Evolutionary conservation across 179 eudicot species (phyloP).

Genomic region (Silene noctiflora): DNA sequence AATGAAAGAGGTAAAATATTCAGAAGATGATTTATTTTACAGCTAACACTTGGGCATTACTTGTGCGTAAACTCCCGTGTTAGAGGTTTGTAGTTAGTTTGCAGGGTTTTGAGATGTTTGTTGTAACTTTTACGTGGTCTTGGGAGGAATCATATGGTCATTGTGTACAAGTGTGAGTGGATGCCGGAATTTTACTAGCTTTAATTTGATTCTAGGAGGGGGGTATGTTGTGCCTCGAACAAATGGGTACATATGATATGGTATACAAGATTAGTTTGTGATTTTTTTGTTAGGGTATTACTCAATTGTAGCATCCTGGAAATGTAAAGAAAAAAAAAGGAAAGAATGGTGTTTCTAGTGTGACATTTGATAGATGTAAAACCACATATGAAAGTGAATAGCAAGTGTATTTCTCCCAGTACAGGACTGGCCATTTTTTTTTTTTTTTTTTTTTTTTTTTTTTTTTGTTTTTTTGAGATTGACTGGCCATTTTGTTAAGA

Average conservation of each 20-base stretch:
- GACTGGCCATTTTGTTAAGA: no score
- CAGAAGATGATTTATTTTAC: no score
- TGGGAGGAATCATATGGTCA: no score
- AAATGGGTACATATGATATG: not conserved
- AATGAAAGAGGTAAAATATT: no score
- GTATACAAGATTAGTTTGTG: conserved; percentile 6
- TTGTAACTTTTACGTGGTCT: not conserved
- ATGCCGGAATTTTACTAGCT: not conserved
- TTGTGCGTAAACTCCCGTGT: not conserved
- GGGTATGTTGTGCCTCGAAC: not conserved
- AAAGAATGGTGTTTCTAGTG: not conserved
- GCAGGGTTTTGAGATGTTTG: no score
- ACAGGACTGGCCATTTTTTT: no score
- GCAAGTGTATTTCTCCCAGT: no score
- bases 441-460: no score
- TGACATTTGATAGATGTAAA: not conserved
- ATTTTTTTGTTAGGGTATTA: not conserved
- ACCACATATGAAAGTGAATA: no score
- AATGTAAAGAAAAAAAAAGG: not conserved
- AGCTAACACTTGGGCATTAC: no score
- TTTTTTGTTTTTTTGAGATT: no score
- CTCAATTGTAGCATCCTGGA: conserved; percentile 4
- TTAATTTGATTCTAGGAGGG: not conserved
- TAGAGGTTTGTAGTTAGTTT: no score
- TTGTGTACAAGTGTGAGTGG: not conserved